Conservation (phyloP, 441 rosid species). For the Eruca vesicaria region DNA sequence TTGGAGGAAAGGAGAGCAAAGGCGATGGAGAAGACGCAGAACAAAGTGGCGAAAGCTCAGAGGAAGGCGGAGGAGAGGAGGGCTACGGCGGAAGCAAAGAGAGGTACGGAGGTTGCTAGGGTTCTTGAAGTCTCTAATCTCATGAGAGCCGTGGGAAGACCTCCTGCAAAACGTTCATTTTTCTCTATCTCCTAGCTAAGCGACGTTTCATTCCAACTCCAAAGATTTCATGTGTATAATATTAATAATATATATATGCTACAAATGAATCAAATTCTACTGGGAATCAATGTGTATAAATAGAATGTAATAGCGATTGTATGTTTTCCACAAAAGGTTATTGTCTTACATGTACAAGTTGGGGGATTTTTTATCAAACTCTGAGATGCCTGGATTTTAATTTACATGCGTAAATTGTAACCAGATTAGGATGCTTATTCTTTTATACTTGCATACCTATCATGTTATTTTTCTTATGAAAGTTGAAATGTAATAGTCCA, state of each 20-base stretch:
- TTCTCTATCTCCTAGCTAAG: slow-evolving; percentile 39
- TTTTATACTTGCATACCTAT: background rate
- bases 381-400: background rate
- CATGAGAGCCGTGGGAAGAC: slow-evolving; percentile 84
- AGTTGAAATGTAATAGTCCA: background rate
- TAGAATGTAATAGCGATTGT: background rate
- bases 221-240: background rate
- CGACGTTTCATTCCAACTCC: background rate
- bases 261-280: background rate
- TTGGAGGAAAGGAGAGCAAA: slow-evolving; percentile 83
- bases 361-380: background rate
- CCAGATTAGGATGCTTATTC: background rate
- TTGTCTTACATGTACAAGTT: background rate
- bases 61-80: slow-evolving; percentile 90
- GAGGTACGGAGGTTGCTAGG: slow-evolving; percentile 79
- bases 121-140: slow-evolving; percentile 76
- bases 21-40: slow-evolving; percentile 90
- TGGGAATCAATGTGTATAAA: slow-evolving; percentile 1
- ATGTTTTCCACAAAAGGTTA: background rate
- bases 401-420: background rate
- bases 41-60: slow-evolving; percentile 74
- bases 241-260: background rate
- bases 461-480: background rate
- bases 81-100: slow-evolving; percentile 78
- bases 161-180: slow-evolving; percentile 81